Base-by-base conservation (phyloP, 768 basidiomycete genomes). In the Tulasnella calospora region DNA sequence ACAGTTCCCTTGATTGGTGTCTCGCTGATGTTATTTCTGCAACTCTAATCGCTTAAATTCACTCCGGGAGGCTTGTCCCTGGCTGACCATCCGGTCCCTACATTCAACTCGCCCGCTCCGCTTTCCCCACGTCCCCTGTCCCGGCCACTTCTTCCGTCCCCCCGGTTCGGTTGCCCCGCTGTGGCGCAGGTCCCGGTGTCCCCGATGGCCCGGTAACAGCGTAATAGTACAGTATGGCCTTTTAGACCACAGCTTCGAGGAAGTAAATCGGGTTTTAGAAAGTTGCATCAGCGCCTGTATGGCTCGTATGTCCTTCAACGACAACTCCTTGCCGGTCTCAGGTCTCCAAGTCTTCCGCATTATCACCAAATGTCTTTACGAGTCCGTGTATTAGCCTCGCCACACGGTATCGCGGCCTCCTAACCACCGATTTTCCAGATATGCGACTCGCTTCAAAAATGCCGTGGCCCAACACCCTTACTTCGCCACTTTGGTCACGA, bases 391-490 rank as follows among this genome's bases (percentile, higher is more conserved):
- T 19, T 40, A 13, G 72, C 44, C 38, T 21, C 12, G 17, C 77
- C 71, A 10, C 40, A 21, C 44, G 35, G 10, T 33, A 21, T 13
- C 4, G 12, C 21, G 23, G 47, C 4, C 15, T 5, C 33, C 19
- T 71, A 27, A n/a, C 30, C 44, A 9, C 40, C 47, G 30, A 3
- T 72, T 8, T 35, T 17, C 41, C 73, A 91, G 91, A 80, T 89
- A 85, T 73, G 81, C 91, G 9, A 86, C 85, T 5, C 89, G 90
- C 3, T 91, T 91, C 84, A 90, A 90, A 82, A 87, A 89, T 70
- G 87, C 87, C 0, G 83, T 88, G 15, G 83, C 85, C 1, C 86
- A 83, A 35, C 86, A 89, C 78, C 89, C 89, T 0, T 82, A 84
- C 35, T 82, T 92, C 1, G 81, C 81, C 0, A 78, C 82, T 1